Base-by-base conservation (phyloP, 192 early-diverging fungal species). In the Coemansia biformis region DNA sequence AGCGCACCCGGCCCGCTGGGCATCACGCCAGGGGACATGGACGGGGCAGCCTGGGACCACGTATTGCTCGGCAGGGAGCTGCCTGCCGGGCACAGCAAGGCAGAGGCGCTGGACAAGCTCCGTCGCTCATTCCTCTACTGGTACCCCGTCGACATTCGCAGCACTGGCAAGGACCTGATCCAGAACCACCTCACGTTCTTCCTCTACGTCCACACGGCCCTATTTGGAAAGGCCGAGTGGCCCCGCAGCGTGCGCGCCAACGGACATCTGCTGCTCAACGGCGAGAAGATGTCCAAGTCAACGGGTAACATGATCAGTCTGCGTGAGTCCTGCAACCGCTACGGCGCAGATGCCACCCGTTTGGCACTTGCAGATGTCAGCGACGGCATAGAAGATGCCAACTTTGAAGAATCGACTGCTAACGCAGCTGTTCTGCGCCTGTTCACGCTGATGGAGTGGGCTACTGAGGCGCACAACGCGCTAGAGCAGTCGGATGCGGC, bases 101-200 rank as follows among this genome's bases (percentile, higher is more conserved):
- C 68, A 12, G 78, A 77, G 10, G 82, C 77, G n/a, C 74, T 99
- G 28, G 85, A 85, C 17, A 71, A 70, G 54, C 77, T 98, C 58
- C 81, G 81, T 40, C 87, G 88, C 39, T 93, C 95, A 71, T 99
- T 88, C 59, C 77, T 90, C 55, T 99, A 97, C 78, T 99, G 92
- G 64, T 99, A 99, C 54, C 96, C 96, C 12, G 53, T 99, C 26
- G 96, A 99, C 65, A 70, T 98, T n/a, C 88, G 96, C 44, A 83
- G 78, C 46, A 91, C 93, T 1, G 96, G 92, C 51, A 98, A 96
- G 81, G 96, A 99, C 68, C 77, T 99, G 64, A 84, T 98, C 51
- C 83, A 83, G 56, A 99, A 99, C 85, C 96, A 99, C 57, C 76
- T 99, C 73, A 90, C 92, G 11, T 99, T 99, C 75, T 89, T 84